Conservation (phyloP, 2,329 filamentous ascomycete genomes). For the Arthrobotrys sinensis region DNA sequence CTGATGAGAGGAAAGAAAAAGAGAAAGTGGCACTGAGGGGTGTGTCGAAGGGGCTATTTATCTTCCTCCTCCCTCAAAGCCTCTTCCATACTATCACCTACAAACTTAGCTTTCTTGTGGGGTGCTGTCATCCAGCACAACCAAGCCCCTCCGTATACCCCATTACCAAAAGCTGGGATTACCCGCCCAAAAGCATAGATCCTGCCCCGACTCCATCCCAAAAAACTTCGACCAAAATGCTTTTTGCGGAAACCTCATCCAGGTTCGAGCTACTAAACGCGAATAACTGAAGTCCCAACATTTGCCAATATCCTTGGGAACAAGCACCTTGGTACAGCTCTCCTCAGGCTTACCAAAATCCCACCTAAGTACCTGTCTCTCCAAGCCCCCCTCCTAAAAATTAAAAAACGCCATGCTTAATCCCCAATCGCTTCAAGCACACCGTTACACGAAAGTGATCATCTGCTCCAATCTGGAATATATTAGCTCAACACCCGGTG, state of each 20-base stretch:
- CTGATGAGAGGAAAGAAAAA: slow-evolving; percentile 24
- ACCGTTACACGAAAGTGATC: slow-evolving; percentile 18
- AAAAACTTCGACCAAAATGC: neutral
- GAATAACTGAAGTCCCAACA: slow-evolving; percentile 45
- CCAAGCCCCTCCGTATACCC: no score
- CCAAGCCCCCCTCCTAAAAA: neutral
- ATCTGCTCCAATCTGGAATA: neutral
- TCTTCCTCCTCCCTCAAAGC: neutral
- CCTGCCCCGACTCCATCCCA: neutral
- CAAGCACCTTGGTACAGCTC: slow-evolving; percentile 2
- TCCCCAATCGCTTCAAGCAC: slow-evolving; percentile 18
- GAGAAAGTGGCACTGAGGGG: neutral
- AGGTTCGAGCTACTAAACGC: slow-evolving; percentile 41
- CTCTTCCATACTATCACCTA: neutral
- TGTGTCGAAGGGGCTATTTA: slow-evolving; percentile 33
- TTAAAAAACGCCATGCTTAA: slow-evolving; percentile 2
- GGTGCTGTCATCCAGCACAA: no score
- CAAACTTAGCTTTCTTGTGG: no score
- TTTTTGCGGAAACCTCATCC: slow-evolving; percentile 36
- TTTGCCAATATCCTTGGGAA: slow-evolving; percentile 29
- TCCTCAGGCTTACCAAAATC: no score
- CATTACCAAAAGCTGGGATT: no score
- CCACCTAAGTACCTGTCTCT: no score
- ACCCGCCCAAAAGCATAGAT: neutral
- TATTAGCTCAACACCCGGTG: slow-evolving; percentile 9